Evolutionary conservation across 495 filamentous ascomycete genomes (phyloP), one percentile per base, ranked within the genome.

Genomic region (Tetracladium marchalianum): DNA sequence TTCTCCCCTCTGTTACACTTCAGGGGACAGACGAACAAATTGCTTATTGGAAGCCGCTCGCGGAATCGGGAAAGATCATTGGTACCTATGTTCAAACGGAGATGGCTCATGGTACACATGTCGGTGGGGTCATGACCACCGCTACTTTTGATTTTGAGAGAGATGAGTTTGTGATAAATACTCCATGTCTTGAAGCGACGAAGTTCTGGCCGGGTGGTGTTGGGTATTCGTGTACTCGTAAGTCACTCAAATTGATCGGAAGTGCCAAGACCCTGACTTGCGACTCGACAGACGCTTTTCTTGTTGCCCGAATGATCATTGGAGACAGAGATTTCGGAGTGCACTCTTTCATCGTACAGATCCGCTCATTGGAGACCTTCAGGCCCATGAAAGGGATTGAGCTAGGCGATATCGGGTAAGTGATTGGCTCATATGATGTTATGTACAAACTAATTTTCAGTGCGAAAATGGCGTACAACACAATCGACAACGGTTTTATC

Each of bases 151-250:
- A 82, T 55, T 56, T 66, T 0, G 63, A 73, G 9, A 71, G 77
- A 45, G 75, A 81, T 59, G 80, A 76, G 11, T 85, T 85, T 59
- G 75, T 66, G 39, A 71, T 86, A 40, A 69, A 81, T 52, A 78
- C 77, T 0, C 82, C 82, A 0, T 44, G 39, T 12, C n/a, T 44
- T 1, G 44, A 24, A 16, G 31, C 40, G 11, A 76, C 73, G 33
- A 86, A 86, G 55, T 86, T 77, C 76, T 85, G 82, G 82, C 80
- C 82, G 49, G 82, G 82, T 0, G 76, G 75, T 9, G 63, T 84
- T 7, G 82, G 82, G 18, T 62, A 73, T 18, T 73, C 75, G 1
- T 32, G 53, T 33, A 61, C 59, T 16, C 61, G 60, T 45, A 24
- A 27, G 22, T 27, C 7, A 7, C 22, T 7, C 22, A 7, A 27